phyloP scores from a whole-genome alignment of 1,284 basidiomycete genomes.

The Apiotrichum gamsii region DNA sequence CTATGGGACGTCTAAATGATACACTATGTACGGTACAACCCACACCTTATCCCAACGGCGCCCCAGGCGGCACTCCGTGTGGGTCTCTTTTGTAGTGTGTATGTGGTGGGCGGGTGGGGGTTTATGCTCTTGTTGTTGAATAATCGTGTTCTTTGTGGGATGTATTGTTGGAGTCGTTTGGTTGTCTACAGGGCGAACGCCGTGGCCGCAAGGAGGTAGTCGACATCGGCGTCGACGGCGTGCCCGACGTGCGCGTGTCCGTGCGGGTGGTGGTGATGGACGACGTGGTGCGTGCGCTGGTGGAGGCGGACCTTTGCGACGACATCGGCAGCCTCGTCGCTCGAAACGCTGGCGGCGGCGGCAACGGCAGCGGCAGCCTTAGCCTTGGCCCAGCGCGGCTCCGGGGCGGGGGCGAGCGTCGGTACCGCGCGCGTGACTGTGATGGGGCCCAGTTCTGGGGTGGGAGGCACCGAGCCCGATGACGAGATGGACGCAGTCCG shows the following conservation, averaged over 20 bases:
- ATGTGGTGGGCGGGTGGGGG: too few species aligned
- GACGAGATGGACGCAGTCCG: background rate
- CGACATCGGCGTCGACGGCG: background rate
- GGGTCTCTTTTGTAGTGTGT: too few species aligned
- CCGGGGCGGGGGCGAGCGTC: background rate
- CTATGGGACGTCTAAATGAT: too few species aligned
- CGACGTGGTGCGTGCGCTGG: background rate
- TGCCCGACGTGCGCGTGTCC: too few species aligned
- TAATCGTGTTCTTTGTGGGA: too few species aligned
- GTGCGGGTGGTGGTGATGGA: background rate
- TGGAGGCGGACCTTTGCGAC: background rate
- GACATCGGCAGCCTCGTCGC: too few species aligned
- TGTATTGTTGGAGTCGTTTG: background rate
- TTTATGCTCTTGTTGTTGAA: too few species aligned
- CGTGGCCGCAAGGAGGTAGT: background rate
- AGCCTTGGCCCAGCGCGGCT: background rate
- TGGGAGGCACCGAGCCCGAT: background rate
- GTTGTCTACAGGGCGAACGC: background rate
- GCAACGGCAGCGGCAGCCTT: too few species aligned
- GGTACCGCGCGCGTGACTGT: background rate
- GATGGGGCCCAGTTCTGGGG: slow-evolving; percentile 2
- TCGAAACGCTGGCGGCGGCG: too few species aligned
- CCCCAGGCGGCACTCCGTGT: too few species aligned
- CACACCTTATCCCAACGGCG: too few species aligned
- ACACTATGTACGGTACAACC: too few species aligned